These are phyloP conservation scores for Cylindrodendrum hubeiense DNA, from an alignment of 2,329 filamentous ascomycete genomes.

Conservation along the genomic window DNA sequence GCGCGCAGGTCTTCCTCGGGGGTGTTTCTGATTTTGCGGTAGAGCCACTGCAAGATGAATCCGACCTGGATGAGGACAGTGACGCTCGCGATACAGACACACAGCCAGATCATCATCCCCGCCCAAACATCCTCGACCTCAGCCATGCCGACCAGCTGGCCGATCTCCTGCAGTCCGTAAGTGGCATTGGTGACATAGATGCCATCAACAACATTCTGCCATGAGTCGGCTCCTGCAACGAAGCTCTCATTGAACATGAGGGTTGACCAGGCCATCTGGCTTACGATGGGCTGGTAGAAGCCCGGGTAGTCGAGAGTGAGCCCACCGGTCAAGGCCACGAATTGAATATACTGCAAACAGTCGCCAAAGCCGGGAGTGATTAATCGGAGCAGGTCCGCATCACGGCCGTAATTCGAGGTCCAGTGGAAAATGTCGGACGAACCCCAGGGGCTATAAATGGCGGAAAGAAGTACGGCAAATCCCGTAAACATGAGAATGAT, in stretches of 20 bases:
- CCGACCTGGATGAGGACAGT: conserved; percentile 80
- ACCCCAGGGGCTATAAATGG: conserved; percentile 94
- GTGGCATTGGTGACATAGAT: conserved; percentile 85
- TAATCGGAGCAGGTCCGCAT: conserved; percentile 89
- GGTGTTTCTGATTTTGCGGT: conserved; percentile 77
- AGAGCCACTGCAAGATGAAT: conserved; percentile 82
- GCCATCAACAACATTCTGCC: conserved; percentile 80
- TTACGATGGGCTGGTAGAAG: conserved; percentile 92
- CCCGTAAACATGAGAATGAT: conserved; percentile 84
- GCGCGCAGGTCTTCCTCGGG: conserved; percentile 88
- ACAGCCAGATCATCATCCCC: conserved; percentile 91
- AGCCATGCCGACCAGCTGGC: conserved; percentile 86
- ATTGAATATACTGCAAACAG: conserved; percentile 97
- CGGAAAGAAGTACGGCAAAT: conserved; percentile 84
- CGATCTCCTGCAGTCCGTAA: conserved; percentile 83
- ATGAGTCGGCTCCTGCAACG: conserved; percentile 75
- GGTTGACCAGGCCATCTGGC: conserved; percentile 87
- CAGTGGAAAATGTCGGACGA: conserved; percentile 91
- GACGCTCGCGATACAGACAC: conserved; percentile 78
- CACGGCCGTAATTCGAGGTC: conserved; percentile 97
- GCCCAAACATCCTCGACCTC: conserved; percentile 87
- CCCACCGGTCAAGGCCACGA: conserved; percentile 87
- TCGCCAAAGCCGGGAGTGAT: conserved; percentile 97
- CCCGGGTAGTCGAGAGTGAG: conserved; percentile 91
- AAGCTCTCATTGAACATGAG: conserved; percentile 96